Conservation (phyloP, 139 green algal species). For the Chlorella sp. region DNA sequence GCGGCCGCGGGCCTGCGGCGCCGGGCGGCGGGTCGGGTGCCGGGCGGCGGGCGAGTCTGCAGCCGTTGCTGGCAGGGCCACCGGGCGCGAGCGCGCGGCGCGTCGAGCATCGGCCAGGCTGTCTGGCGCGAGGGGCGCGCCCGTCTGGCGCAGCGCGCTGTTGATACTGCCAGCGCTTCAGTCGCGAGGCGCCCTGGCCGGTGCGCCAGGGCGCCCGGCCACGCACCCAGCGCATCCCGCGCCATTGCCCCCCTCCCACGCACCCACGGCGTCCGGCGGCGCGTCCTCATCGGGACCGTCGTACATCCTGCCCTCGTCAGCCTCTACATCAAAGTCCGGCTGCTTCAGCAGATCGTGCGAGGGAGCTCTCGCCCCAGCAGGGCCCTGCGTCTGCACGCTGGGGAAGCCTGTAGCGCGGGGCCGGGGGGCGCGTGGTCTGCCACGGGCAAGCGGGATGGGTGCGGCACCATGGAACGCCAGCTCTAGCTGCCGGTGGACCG, state of each 20-base stretch:
- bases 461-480: too few relatives aligned
- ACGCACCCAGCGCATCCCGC: neutral
- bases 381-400: conserved; percentile 15
- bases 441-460: too few relatives aligned
- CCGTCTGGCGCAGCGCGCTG: neutral
- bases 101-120: neutral
- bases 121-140: neutral
- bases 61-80: neutral
- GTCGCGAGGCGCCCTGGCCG: neutral
- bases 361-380: conserved; percentile 18
- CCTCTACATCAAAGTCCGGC: conserved; percentile 3
- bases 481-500: too few relatives aligned
- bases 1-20: neutral
- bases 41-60: neutral
- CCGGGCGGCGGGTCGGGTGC: neutral
- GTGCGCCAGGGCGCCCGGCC: neutral
- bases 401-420: conserved; percentile 12
- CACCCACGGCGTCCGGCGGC: conserved; percentile 24
- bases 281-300: conserved; percentile 4
- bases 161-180: neutral
- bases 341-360: conserved; percentile 1
- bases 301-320: neutral
- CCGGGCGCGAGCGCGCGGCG: neutral
- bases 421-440: too few relatives aligned
- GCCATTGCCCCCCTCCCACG: neutral